These are phyloP conservation scores for Cymbidium sinense DNA, from an alignment of 106 monocot species.

Conservation along the genomic window DNA sequence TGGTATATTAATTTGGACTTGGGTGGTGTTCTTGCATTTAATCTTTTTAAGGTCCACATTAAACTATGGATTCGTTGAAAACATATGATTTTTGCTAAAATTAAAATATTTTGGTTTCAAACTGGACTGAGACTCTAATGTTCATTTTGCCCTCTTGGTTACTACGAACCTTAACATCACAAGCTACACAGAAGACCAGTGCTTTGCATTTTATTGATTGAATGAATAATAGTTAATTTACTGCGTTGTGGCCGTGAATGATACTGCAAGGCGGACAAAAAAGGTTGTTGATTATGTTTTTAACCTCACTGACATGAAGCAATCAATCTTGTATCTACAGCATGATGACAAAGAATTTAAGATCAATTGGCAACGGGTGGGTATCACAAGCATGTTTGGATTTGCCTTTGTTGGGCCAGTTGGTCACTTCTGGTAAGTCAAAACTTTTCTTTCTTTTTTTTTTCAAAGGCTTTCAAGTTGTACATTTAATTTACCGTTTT, in stretches of 20 bases:
- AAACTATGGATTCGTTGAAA: neutral
- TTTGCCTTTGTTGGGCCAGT: slow-evolving; percentile 97
- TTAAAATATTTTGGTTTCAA: too few relatives aligned
- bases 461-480: neutral
- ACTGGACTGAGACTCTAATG: too few relatives aligned
- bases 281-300: neutral
- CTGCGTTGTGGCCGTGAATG: too few relatives aligned
- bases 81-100: neutral
- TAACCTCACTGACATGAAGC: neutral
- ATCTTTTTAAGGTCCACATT: too few relatives aligned
- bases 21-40: too few relatives aligned
- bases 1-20: too few relatives aligned
- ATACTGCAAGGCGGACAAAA: too few relatives aligned
- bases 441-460: neutral
- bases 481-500: neutral
- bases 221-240: too few relatives aligned
- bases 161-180: too few relatives aligned
- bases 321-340: slow-evolving; percentile 6
- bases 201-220: too few relatives aligned
- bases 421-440: slow-evolving; percentile 79
- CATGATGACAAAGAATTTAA: slow-evolving; percentile 56
- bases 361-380: slow-evolving; percentile 89
- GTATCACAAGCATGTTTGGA: slow-evolving; percentile 87
- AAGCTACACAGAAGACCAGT: too few relatives aligned
- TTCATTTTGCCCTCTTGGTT: too few relatives aligned